Base-by-base conservation (phyloP, 306 rosid species). In the Dryas octopetala region DNA sequence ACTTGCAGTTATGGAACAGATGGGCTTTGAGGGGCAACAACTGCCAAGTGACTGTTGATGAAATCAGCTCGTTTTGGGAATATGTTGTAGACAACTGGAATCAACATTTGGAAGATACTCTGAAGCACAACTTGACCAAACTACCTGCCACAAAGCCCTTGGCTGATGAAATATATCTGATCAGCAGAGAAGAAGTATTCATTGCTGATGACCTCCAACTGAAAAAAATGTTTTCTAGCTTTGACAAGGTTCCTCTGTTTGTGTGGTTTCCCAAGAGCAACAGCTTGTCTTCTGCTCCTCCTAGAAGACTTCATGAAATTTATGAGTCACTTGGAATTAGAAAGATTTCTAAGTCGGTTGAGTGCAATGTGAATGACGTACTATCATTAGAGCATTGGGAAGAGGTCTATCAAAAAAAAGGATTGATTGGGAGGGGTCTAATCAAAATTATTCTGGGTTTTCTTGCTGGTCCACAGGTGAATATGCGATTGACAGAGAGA, bases 121-220 rank as follows among this genome's bases (percentile, higher is more conserved):
- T 77, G 49, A 53, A 53, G 52, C 19, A 44, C 16, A 49, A 44
- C 2, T 52, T 73, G 44, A 68, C 45, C 41, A 77, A 61, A 62
- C 4, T 77, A 51, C 64, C 82, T 12, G 79, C 72, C 26, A 41
- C 32, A 32, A 12, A 46, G 32, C 14, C 47, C 19, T 19, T 26
- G 40, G 11, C 40, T 53, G 75, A 40, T 7, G 14, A 14, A 60
- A 47, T 77, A 32, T 62, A 51, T 65, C 26, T 82, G 14, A 50
- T 77, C n/a, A 57, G 48, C 62, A 73, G 52, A 52, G 70, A 73
- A 32, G 53, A 16, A 12, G 66, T 47, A 48, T 68, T 73, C 28
- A 67, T 82, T 9, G 53, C 73, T 4, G 76, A 77, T 68, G 76
- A 82, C 17, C 14, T 82, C 41, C 74, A 66, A 51, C 48, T 73